Evolutionary conservation across 805 yeast species (phyloP), one percentile per base, ranked within the genome.

Genomic region (Brettanomyces anomalus): DNA sequence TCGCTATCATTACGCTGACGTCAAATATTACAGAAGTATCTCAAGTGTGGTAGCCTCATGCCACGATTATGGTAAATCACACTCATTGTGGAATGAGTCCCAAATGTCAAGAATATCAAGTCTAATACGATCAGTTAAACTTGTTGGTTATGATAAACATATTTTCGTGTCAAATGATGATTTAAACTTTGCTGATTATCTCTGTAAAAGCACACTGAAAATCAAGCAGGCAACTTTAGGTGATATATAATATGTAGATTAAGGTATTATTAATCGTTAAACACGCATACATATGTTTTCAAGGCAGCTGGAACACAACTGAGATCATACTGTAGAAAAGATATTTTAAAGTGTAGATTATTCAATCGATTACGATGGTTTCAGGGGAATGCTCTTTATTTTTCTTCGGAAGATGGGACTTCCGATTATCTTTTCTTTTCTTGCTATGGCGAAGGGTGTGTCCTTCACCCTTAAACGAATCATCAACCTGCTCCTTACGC

Each of bases 341-440:
- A 24, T 24, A 24, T 24, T 24, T 24, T 24, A 11, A 11, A 11
- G 28, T 24, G 28, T 24, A 10, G 16, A 14, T 37, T n/a, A 14
- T 5, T 20, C 66, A 78, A 62, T 85, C 95, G 47, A 85, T 82
- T 57, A 84, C 86, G 42, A 84, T 85, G n/a, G 76, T 72, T 46
- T 85, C 94, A 0, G 93, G 90, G 49, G 85, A 79, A 39, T 79
- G 63, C 8, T 78, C 74, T 49, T 80, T 79, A 44, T 82, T 72
- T 53, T 79, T 81, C 31, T 76, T 62, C n/a, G 79, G 66, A 2
- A 70, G 69, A 57, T 76, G 77, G 14, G 63, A 62, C 43, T 64
- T 70, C 37, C 67, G 70, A 35, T 54, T 56, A 43, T 79, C 85
- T 49, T 81, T 81, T 42, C 95, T 69, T 55, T 85, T 86, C 53